Evolutionary conservation across 768 basidiomycete species (phyloP).

Genomic region (Boletus bicolor): DNA sequence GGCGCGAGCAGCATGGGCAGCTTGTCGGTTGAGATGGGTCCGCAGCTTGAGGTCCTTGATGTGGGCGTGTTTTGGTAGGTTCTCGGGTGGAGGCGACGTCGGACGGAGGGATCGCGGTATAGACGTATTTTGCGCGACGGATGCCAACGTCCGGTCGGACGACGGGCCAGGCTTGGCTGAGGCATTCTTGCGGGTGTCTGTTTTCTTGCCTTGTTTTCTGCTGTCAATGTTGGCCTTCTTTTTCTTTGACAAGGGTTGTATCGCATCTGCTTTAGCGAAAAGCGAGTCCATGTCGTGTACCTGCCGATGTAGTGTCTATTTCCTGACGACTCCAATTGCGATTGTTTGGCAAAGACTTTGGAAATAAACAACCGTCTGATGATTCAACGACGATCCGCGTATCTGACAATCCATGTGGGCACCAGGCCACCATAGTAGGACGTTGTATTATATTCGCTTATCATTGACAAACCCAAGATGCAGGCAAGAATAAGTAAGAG

Average conservation of each 20-base stretch:
- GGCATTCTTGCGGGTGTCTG: constrained; percentile 7
- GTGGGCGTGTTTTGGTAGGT: constrained; percentile 50
- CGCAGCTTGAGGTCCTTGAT: constrained; percentile 76
- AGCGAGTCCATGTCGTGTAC: constrained; percentile 55
- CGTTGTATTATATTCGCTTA: neutral
- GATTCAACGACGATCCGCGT: neutral
- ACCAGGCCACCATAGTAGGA: too few species aligned
- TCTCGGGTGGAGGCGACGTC: constrained; percentile 43
- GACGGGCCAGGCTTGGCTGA: constrained; percentile 20
- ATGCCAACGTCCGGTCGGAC: constrained; percentile 53
- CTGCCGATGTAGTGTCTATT: neutral
- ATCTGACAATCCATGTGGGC: too few species aligned
- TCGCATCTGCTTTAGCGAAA: constrained; percentile 64
- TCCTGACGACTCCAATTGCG: neutral
- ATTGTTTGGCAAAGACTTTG: constrained; percentile 15
- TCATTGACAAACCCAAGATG: neutral
- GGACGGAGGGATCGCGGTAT: constrained; percentile 68
- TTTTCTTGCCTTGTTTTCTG: constrained; percentile 24
- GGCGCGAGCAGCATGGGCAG: constrained; percentile 57
- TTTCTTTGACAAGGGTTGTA: constrained; percentile 47
- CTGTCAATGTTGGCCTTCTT: constrained; percentile 30
- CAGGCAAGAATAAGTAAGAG: neutral
- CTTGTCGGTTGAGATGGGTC: constrained; percentile 60
- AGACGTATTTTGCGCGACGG: constrained; percentile 55
- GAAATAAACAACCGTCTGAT: constrained; percentile 12